Conservation (phyloP, 805 yeast genomes). For the Lipomyces starkeyi region DNA sequence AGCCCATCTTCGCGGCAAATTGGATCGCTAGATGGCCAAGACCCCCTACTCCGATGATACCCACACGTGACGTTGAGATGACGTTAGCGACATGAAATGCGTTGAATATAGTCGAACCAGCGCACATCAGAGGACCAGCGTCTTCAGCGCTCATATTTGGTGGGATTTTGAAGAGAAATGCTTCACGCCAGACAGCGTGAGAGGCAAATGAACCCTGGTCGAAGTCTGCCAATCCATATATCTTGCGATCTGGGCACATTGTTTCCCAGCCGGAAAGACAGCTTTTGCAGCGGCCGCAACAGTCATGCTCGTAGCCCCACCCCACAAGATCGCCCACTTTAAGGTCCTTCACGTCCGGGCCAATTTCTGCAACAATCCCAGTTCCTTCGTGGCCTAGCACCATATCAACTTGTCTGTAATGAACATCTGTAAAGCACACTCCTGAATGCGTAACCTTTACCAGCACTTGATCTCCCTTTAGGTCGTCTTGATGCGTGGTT, state of each 20-base stretch:
- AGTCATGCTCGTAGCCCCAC: conserved; percentile 9
- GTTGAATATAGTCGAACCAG: conserved; percentile 67
- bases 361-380: conserved; percentile 13
- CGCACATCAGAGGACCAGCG: conserved; percentile 71
- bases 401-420: not conserved
- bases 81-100: conserved; percentile 55
- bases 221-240: not conserved
- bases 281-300: conserved; percentile 8
- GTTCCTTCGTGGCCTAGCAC: conserved; percentile 18
- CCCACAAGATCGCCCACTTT: conserved; percentile 15
- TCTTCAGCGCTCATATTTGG: conserved; percentile 46
- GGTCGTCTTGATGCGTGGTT: not conserved
- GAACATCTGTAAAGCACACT: conserved; percentile 13
- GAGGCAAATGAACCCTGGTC: conserved; percentile 14
- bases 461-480: conserved; percentile 7
- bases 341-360: not conserved
- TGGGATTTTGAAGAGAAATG: conserved; percentile 64
- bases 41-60: conserved; percentile 63
- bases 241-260: not conserved
- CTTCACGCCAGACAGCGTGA: conserved; percentile 62
- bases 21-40: conserved; percentile 62
- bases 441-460: conserved; percentile 19
- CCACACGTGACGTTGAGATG: conserved; percentile 47
- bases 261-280: conserved; percentile 8
- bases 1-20: conserved; percentile 65